Conservation (phyloP, 768 basidiomycete genomes). For the Trametes cubensis region DNA sequence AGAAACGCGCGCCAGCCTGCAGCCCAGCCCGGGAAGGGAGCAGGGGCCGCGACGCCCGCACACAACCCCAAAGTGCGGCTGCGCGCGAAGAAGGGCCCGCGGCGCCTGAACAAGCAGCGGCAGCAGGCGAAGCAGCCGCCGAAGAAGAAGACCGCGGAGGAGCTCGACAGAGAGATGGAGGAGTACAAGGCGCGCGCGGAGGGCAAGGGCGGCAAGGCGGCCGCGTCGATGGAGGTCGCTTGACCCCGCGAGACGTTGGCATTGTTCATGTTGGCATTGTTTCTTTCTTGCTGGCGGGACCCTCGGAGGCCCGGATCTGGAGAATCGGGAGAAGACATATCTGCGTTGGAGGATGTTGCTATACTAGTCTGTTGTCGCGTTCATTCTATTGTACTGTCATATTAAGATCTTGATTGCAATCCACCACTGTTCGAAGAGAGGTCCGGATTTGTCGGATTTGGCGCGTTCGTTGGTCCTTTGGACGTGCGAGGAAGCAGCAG, state of each 20-base stretch:
- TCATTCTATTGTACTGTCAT: too few relatives aligned
- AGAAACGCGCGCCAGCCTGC: not conserved
- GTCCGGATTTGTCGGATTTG: too few relatives aligned
- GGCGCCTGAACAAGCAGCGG: conserved; percentile 62
- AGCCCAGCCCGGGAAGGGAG: not conserved
- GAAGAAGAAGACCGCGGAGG: conserved; percentile 45
- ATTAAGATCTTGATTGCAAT: too few relatives aligned
- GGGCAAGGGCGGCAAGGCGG: not conserved
- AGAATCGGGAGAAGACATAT: too few relatives aligned
- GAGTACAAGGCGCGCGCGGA: conserved; percentile 61
- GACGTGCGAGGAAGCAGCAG: too few relatives aligned
- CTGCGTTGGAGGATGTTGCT: too few relatives aligned
- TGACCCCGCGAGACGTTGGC: not conserved
- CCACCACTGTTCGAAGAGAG: too few relatives aligned
- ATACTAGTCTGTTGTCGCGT: too few relatives aligned
- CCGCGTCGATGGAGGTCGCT: not conserved
- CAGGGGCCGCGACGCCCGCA: conserved; percentile 10
- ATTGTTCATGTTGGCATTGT: too few relatives aligned
- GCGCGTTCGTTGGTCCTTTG: too few relatives aligned
- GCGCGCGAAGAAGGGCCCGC: conserved; percentile 73
- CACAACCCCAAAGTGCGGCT: conserved; percentile 21
- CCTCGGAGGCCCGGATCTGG: too few relatives aligned
- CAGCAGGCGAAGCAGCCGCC: conserved; percentile 30
- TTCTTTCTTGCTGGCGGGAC: too few relatives aligned
- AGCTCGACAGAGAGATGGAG: conserved; percentile 82